Evolutionary conservation across 495 filamentous ascomycete species (phyloP), one percentile per base, ranked within the genome.

Genomic region (Parathielavia appendiculata): DNA sequence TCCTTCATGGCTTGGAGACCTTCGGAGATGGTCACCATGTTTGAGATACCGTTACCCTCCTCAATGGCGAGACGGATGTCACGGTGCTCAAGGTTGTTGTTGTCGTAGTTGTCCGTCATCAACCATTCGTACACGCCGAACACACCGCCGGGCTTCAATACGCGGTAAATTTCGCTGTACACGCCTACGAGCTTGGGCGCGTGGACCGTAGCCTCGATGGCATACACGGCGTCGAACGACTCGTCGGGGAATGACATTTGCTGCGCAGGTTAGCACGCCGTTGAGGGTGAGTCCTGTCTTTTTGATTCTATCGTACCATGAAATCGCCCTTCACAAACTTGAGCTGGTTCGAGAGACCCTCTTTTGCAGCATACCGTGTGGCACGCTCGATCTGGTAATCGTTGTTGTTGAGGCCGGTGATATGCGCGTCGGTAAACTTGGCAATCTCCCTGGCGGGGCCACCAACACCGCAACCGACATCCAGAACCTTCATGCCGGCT

Each of bases 51-150:
- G 68, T 97, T 85, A 68, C 93, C 93, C 75, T 90, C 86, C 81
- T 97, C 95, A 66, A 98, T 98, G 63, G 88, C 92, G 23, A 97
- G 84, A 58, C 93, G 89, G 70, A 97, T 92, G 64, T 86, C 83
- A 60, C 91, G 87, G 80, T 98, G 93, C 66, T 86, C 83, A 16
- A 88, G 69, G 79, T 97, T 90, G 53, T 85, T 73, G 69, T 93
- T 92, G 77, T 98, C 88, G 77, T 97, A 98, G 3, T 86, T 76
- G 65, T 97, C 92, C 40, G 92, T 97, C 93, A 98, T 98, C 62
- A 98, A 80, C 95, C 95, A 98, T 74, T 98, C 93, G 79, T 97
- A 97, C 39, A 97, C 93, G 68, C 93, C 93, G 66, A 98, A 98
- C 54, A 89, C 81, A 67, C 93, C 93, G 51, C 95, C 93, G 47